Base-by-base conservation (phyloP, 2,329 filamentous ascomycete species). In the Furcasterigmium sp. region DNA sequence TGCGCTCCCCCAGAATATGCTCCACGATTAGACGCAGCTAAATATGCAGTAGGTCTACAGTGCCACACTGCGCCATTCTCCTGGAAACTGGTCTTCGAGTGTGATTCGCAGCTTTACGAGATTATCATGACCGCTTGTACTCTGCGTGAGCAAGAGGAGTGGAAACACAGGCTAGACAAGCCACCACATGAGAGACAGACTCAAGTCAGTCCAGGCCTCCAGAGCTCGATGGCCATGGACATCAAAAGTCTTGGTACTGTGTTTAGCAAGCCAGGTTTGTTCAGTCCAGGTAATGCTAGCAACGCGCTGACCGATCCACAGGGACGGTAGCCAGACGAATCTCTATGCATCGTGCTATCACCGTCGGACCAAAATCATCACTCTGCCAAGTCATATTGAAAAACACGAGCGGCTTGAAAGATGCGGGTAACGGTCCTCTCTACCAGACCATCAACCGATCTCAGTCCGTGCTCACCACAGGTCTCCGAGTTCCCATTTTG, bases 21-120 rank as follows among this genome's bases (percentile, higher is more conserved):
- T n/a, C n/a, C n/a, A n/a, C n/a, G n/a, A n/a, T n/a, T n/a, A n/a
- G n/a, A n/a, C n/a, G n/a, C n/a, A n/a, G n/a, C n/a, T n/a, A n/a
- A n/a, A n/a, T n/a, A n/a, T n/a, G n/a, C n/a, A n/a, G n/a, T 47
- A 95, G 90, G 89, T 1, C 61, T 97, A 8, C 89, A 91, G 70
- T 96, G 90, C 56, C 84, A 93, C 50, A 87, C 86, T 3, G 87
- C 87, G 1, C 82, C 87, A 1, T 87, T 87, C 60, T 93, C 90
- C 2, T 97, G 91, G 91, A 98, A 97, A 60, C 56, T 96, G 10
- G 74, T 88, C 3, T 96, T 97, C 56, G 84, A 93, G 58, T 79
- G 80, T 51, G 75, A 85, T 44, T 78, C 85, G 51, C 81, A 86
- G 46, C 70, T 91, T 42, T 91, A 87, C 58, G 91, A 97, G 62